Conservation (phyloP, 2,329 filamentous ascomycete genomes). For the Alternaria metachromatica region DNA sequence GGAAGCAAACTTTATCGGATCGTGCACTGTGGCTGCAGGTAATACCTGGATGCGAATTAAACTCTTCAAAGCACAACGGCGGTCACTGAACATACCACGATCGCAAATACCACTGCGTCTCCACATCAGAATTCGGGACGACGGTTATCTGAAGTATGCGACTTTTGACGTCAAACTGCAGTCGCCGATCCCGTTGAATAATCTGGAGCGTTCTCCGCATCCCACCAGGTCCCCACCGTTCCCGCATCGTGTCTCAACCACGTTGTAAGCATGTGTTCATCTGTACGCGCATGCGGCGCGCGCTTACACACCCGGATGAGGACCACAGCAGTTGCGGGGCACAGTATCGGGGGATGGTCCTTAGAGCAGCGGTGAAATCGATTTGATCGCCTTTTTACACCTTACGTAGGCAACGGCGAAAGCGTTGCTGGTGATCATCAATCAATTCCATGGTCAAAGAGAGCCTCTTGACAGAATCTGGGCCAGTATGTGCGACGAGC, state of each 20-base stretch:
- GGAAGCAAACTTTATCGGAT: neutral
- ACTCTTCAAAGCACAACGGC: neutral
- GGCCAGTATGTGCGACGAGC: neutral
- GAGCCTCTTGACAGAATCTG: neutral
- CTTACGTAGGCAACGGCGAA: neutral
- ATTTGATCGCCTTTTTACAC: neutral
- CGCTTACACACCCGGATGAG: neutral
- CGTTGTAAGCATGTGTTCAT: neutral
- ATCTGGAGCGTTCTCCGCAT: constrained; percentile 2
- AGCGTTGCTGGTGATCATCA: neutral
- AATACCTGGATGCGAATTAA: neutral
- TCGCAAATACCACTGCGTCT: neutral
- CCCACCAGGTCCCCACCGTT: neutral
- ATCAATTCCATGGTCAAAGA: neutral
- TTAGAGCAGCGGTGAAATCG: neutral
- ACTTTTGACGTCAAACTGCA: constrained; percentile 6
- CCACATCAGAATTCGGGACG: neutral
- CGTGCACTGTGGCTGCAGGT: neutral
- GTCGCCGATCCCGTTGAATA: neutral
- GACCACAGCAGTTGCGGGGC: neutral
- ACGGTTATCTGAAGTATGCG: neutral
- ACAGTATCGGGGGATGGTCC: neutral
- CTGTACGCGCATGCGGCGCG: neutral
- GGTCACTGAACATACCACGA: neutral
- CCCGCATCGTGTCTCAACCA: neutral